Conservation (phyloP, 164 flowering plant species). For the Aristolochia californica region DNA sequence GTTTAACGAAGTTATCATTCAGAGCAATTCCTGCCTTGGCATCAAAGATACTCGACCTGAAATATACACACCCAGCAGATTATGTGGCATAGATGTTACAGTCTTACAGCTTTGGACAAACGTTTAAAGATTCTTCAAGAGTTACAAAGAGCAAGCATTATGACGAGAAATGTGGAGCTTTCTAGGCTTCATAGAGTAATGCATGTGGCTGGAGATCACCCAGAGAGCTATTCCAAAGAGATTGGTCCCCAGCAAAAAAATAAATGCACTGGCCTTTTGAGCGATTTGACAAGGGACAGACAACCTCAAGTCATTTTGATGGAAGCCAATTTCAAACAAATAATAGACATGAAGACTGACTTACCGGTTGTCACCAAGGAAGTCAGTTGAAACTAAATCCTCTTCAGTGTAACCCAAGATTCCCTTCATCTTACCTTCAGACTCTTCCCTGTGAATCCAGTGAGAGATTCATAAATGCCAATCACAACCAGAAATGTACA, state of each 20-base stretch:
- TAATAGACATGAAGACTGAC: not conserved
- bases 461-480: not conserved
- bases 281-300: not conserved
- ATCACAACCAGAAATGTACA: not conserved
- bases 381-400: constrained; percentile 91
- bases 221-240: not conserved
- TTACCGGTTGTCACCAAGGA: constrained; percentile 81
- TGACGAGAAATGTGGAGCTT: too few species aligned
- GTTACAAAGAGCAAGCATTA: too few species aligned
- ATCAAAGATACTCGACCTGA: constrained; percentile 92
- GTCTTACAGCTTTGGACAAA: too few species aligned
- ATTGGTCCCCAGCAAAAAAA: too few species aligned
- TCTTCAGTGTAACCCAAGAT: constrained; percentile 88
- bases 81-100: not conserved
- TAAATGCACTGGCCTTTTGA: not conserved
- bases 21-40: constrained; percentile 97
- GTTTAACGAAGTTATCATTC: constrained; percentile 60
- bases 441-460: constrained; percentile 44
- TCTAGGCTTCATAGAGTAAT: too few species aligned
- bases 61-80: not conserved
- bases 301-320: too few species aligned
- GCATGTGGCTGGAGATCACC: not conserved
- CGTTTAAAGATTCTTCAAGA: too few species aligned
- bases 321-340: not conserved
- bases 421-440: constrained; percentile 78